Percentiles rank a stretch among this genome's conserved stretches.
Conservation (phyloP, 1,139 yeast species). For the Nematodospora anomalae region DNA sequence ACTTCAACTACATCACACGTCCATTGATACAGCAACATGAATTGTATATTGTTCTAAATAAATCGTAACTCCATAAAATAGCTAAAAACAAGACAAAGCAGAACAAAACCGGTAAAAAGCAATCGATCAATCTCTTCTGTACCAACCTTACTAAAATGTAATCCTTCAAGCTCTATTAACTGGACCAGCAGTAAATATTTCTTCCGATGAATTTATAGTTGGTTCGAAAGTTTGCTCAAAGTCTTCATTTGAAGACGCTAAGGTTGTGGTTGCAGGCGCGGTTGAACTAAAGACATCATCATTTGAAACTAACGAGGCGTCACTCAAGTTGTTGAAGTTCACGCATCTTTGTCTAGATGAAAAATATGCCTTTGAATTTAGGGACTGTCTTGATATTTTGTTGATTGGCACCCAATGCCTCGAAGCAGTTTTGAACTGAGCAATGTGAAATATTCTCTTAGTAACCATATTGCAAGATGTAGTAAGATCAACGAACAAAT, state of each 20-base stretch:
- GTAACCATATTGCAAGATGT: conserved; percentile 28
- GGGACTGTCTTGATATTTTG: conserved; percentile 9
- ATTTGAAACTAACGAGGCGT: conserved; percentile 35
- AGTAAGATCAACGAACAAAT: conserved; percentile 3
- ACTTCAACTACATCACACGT: too few species aligned
- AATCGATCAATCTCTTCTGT: too few species aligned
- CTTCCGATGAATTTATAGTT: conserved; percentile 41
- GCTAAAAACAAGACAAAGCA: too few species aligned
- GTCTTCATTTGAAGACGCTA: conserved; percentile 18
- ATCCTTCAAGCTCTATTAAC: conserved; percentile 32
- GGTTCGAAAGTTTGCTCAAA: conserved; percentile 38
- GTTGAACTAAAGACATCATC: conserved; percentile 31
- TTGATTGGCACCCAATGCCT: conserved; percentile 46
- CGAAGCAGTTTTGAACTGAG: conserved; percentile 44
- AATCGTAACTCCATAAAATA: too few species aligned
- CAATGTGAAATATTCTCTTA: conserved; percentile 35
- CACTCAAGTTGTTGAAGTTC: conserved; percentile 36
- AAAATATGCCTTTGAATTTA: conserved; percentile 22
- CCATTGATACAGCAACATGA: too few species aligned
- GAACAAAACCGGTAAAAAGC: too few species aligned
- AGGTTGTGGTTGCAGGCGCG: conserved; percentile 6
- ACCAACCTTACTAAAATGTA: too few species aligned
- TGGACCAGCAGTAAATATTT: conserved; percentile 48
- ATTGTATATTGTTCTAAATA: too few species aligned
- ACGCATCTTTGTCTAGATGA: conserved; percentile 42